phyloP scores from a whole-genome alignment of 1,284 basidiomycete genomes.

The Tylopilus sp. region DNA sequence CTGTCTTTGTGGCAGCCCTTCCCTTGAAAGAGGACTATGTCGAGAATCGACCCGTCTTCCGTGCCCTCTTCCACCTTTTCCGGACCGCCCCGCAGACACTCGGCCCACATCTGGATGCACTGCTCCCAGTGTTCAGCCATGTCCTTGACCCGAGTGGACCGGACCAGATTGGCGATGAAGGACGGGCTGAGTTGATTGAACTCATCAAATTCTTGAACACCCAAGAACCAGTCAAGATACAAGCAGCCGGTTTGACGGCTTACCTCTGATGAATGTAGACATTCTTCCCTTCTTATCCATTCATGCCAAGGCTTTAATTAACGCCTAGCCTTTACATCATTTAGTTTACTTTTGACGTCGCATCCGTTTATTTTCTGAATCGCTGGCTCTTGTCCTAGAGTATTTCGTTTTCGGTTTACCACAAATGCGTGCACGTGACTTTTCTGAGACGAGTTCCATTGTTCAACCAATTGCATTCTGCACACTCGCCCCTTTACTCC shows the following conservation, averaged over 20 bases:
- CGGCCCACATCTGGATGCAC: conserved; percentile 73
- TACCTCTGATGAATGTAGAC: conserved; percentile 41
- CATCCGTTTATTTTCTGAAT: conserved; percentile 7
- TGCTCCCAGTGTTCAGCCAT: conserved; percentile 79
- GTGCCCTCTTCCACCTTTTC: conserved; percentile 86
- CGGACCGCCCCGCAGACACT: conserved; percentile 68
- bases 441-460: conserved; percentile 17
- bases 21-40: conserved; percentile 87
- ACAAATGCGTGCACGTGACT: conserved; percentile 26
- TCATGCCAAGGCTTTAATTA: no score
- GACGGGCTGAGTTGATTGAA: conserved; percentile 67
- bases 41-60: conserved; percentile 88
- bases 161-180: conserved; percentile 77
- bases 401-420: conserved; percentile 11
- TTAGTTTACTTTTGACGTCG: conserved; percentile 22
- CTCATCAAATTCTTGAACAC: conserved; percentile 73
- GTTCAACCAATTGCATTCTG: conserved; percentile 15
- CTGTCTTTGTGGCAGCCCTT: conserved; percentile 76
- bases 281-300: not conserved
- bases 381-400: conserved; percentile 4
- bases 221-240: conserved; percentile 70
- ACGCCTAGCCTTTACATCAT: conserved; percentile 5
- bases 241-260: conserved; percentile 62
- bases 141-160: conserved; percentile 72
- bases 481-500: conserved; percentile 2